phyloP scores from a whole-genome alignment of 2,329 filamentous ascomycete species.

The Sclerotinia nivalis region DNA sequence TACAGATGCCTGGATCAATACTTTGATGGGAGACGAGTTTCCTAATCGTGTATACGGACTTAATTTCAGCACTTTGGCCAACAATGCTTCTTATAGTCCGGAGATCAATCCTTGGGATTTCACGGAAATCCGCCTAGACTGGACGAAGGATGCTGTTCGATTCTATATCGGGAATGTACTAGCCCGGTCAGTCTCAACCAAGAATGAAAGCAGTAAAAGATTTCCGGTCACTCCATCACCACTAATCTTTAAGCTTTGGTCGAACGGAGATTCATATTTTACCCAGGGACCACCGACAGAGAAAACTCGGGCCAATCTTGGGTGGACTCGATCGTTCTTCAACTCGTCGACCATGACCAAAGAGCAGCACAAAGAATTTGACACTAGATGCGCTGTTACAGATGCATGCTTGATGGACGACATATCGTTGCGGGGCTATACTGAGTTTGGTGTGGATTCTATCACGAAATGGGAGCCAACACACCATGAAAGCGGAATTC shows the following conservation, averaged over 20 bases:
- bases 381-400: conserved; percentile 37
- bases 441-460: conserved; percentile 24
- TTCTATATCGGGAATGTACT: conserved; percentile 47
- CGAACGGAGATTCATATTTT: conserved; percentile 46
- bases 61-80: conserved; percentile 27
- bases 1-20: conserved; percentile 44
- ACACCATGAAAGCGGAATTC: conserved; percentile 20
- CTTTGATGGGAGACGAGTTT: conserved; percentile 45
- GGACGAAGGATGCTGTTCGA: conserved; percentile 46
- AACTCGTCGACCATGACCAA: conserved; percentile 48
- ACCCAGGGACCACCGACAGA: conserved; percentile 48
- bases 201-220: conserved; percentile 31
- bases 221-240: conserved; percentile 47
- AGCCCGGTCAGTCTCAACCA: conserved; percentile 40
- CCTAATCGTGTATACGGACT: conserved; percentile 42
- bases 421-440: conserved; percentile 26
- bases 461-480: conserved; percentile 24
- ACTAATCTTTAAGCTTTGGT: conserved; percentile 50
- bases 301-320: conserved; percentile 45
- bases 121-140: conserved; percentile 50
- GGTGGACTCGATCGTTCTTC: conserved; percentile 51
- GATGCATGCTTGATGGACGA: conserved; percentile 42
- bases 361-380: conserved; percentile 36
- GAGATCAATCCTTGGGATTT: conserved; percentile 39
- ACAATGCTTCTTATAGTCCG: conserved; percentile 7